phyloP scores from a whole-genome alignment of 106 monocot species.

The Acanthochlamys bracteata region DNA sequence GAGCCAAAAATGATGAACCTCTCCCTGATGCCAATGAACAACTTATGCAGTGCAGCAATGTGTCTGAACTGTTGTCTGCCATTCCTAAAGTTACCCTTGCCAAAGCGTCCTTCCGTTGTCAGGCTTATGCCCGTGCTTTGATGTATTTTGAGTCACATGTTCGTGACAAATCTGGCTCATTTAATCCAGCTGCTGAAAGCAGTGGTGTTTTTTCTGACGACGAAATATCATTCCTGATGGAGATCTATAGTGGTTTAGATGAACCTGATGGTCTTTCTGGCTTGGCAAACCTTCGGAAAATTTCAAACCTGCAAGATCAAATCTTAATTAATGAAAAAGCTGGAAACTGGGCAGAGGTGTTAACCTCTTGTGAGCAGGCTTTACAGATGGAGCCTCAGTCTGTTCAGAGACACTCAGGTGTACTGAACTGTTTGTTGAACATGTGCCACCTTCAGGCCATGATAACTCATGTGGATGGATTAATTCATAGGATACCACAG shows the following conservation, averaged over 20 bases:
- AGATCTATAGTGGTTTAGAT: constrained; percentile 93
- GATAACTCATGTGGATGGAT: constrained; percentile 98
- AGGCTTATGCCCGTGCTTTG: constrained; percentile 88
- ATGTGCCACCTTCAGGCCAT: constrained; percentile 99
- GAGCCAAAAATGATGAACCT: constrained; percentile 25
- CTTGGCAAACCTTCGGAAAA: constrained; percentile 71
- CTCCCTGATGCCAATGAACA: constrained; percentile 32
- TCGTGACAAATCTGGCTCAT: constrained; percentile 75
- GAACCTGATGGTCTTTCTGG: constrained; percentile 96
- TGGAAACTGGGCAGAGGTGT: constrained; percentile 96
- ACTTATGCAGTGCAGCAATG: constrained; percentile 73
- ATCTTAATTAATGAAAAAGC: constrained; percentile 88
- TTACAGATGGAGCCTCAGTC: constrained; percentile 90
- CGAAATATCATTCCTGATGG: constrained; percentile 95
- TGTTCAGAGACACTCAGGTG: constrained; percentile 77
- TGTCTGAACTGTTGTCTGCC: constrained; percentile 69
- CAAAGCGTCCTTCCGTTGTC: constrained; percentile 74
- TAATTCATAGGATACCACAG: constrained; percentile 71
- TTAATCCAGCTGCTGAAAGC: constrained; percentile 80
- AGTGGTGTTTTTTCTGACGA: constrained; percentile 64
- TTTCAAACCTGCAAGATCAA: constrained; percentile 70
- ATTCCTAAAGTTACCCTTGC: constrained; percentile 98
- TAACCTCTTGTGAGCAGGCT: constrained; percentile 86
- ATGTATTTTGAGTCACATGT: constrained; percentile 91
- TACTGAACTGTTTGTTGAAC: constrained; percentile 91